Percentiles rank a stretch among this genome's conserved stretches.
Conservation (phyloP, 2,329 filamentous ascomycete species). For the Cladobotryum mycophilum region DNA sequence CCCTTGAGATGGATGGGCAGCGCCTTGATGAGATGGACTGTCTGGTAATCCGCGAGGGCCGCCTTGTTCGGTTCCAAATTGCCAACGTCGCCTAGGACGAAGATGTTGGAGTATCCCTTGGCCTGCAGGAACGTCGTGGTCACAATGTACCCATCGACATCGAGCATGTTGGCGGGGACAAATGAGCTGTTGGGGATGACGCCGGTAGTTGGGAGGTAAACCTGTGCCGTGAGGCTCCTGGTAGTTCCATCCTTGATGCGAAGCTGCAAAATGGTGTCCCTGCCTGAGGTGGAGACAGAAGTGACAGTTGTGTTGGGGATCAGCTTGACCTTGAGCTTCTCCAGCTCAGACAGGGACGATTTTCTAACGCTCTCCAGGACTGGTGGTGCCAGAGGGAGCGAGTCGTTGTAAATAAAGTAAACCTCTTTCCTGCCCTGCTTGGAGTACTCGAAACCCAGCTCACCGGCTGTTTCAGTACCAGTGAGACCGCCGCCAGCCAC, state of each 20-base stretch:
- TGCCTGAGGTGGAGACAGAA: constrained; percentile 17
- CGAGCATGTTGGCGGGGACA: constrained; percentile 31
- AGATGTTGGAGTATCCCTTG: constrained; percentile 34
- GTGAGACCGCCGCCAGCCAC: constrained; percentile 47
- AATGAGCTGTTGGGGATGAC: constrained; percentile 40
- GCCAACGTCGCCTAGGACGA: constrained; percentile 39
- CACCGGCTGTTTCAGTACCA: constrained; percentile 45
- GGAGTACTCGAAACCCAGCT: constrained; percentile 44
- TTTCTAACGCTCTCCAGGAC: constrained; percentile 33
- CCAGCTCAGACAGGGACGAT: constrained; percentile 32
- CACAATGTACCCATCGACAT: constrained; percentile 27
- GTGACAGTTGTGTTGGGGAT: constrained; percentile 34
- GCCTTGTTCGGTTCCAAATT: constrained; percentile 33
- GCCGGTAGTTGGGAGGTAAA: constrained; percentile 44
- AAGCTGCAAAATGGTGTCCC: constrained; percentile 30
- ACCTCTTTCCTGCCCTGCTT: constrained; percentile 39
- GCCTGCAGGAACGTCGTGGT: constrained; percentile 33
- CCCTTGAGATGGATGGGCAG: constrained; percentile 29
- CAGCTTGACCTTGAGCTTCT: constrained; percentile 38
- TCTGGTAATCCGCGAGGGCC: constrained; percentile 26
- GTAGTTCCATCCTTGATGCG: constrained; percentile 26
- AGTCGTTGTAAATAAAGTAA: constrained; percentile 34
- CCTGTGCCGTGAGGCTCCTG: constrained; percentile 34
- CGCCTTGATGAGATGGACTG: constrained; percentile 27
- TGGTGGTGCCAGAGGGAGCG: constrained; percentile 32